phyloP scores from a whole-genome alignment of 2,329 filamentous ascomycete species.

The Microascus cirrosus region DNA sequence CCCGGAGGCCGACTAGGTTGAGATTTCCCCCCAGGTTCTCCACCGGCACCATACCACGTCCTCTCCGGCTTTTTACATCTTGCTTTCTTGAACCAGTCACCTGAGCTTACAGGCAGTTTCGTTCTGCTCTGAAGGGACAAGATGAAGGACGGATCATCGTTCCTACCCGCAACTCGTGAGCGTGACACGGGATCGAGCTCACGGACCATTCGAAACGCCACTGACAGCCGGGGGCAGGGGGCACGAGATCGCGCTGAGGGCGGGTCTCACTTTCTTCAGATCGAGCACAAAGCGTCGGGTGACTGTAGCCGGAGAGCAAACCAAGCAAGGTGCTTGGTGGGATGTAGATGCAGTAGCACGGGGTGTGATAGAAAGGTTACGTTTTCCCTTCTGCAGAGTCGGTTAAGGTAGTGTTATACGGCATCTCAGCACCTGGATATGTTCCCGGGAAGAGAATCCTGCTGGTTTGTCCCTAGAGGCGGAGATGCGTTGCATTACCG shows the following conservation, averaged over 20 bases:
- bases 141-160: not conserved
- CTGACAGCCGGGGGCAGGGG: not conserved
- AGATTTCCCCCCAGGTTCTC: too few relatives aligned
- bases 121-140: not conserved
- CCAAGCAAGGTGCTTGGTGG: not conserved
- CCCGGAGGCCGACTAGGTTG: too few relatives aligned
- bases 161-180: not conserved
- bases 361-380: not conserved
- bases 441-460: not conserved
- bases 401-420: not conserved
- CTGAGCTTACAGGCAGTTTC: not conserved
- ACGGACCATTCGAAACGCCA: not conserved
- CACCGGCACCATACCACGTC: too few relatives aligned
- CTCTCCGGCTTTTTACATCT: too few relatives aligned
- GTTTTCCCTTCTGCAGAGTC: not conserved
- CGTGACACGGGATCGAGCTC: not conserved
- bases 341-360: not conserved
- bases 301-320: not conserved
- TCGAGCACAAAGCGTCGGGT: not conserved
- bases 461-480: not conserved
- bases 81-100: not conserved
- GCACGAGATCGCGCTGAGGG: not conserved
- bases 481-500: not conserved
- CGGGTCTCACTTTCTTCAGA: not conserved
- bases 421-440: not conserved